Conservation (phyloP, 768 basidiomycete species). For the Boletus insuetus region DNA sequence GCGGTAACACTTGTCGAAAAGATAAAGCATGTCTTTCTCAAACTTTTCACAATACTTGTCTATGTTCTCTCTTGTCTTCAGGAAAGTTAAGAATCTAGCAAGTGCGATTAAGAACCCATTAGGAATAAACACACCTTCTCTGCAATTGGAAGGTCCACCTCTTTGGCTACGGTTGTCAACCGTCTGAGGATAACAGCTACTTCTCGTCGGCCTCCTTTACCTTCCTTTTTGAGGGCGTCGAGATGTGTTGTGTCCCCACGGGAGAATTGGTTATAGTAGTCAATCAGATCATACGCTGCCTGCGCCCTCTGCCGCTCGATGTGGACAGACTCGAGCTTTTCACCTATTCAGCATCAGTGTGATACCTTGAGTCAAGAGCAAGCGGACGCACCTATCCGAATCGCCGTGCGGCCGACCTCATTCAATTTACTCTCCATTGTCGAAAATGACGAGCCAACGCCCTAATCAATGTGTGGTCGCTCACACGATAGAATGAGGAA, state of each 20-base stretch:
- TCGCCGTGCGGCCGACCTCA: slow-evolving; percentile 90
- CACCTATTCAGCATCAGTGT: slow-evolving; percentile 49
- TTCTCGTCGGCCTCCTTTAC: slow-evolving; percentile 82
- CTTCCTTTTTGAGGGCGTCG: slow-evolving; percentile 81
- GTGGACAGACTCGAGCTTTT: slow-evolving; percentile 94
- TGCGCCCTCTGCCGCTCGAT: slow-evolving; percentile 89
- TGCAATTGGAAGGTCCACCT: slow-evolving; percentile 83
- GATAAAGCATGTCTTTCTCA: slow-evolving; percentile 95
- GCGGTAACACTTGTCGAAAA: slow-evolving; percentile 94
- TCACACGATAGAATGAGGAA: not conserved
- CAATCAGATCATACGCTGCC: slow-evolving; percentile 90
- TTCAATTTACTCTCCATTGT: slow-evolving; percentile 91
- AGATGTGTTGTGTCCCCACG: slow-evolving; percentile 73
- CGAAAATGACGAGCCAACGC: slow-evolving; percentile 82
- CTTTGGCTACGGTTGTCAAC: slow-evolving; percentile 84
- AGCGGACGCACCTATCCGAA: slow-evolving; percentile 70
- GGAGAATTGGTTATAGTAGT: slow-evolving; percentile 91
- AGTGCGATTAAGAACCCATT: not conserved
- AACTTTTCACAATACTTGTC: slow-evolving; percentile 98
- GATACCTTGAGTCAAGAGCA: not conserved
- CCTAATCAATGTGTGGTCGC: slow-evolving; percentile 41
- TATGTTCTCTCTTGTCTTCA: slow-evolving; percentile 83
- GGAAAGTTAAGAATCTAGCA: not conserved
- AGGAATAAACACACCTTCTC: slow-evolving; percentile 58
- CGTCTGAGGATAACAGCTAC: slow-evolving; percentile 86